Conservation (phyloP, 495 filamentous ascomycete genomes). For the Aspergillus taichungensis region DNA sequence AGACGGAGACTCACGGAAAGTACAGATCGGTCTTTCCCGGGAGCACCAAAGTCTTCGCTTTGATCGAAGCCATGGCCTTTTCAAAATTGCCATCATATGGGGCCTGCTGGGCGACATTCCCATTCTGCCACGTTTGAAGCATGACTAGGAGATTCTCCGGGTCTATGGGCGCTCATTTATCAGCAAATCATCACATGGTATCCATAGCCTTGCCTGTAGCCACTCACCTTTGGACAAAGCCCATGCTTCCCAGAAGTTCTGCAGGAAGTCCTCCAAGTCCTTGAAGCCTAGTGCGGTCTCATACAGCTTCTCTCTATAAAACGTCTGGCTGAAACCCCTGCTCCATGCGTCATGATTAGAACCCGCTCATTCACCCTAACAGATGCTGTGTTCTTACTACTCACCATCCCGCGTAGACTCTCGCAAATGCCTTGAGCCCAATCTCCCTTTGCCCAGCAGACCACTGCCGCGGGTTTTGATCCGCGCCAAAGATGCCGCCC, state of each 20-base stretch:
- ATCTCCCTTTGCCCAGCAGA: conserved; percentile 44
- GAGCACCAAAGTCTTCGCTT: conserved; percentile 56
- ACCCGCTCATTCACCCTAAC: neutral
- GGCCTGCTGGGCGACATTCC: conserved; percentile 53
- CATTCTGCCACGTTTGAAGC: conserved; percentile 68
- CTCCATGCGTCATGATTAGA: neutral
- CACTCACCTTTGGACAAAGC: conserved; percentile 49
- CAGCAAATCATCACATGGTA: neutral
- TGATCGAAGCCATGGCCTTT: conserved; percentile 56
- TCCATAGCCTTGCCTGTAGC: neutral
- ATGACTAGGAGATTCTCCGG: conserved; percentile 59
- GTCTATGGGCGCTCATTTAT: conserved; percentile 32
- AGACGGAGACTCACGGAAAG: conserved; percentile 49
- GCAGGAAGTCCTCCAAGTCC: conserved; percentile 59
- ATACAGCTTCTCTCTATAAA: conserved; percentile 59
- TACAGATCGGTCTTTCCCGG: conserved; percentile 63
- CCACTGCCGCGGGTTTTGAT: conserved; percentile 41
- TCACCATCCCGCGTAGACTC: conserved; percentile 66
- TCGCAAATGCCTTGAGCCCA: conserved; percentile 59
- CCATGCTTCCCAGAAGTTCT: conserved; percentile 65
- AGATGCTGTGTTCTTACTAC: conserved; percentile 1
- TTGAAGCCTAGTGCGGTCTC: conserved; percentile 51
- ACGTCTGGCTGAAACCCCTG: conserved; percentile 61
- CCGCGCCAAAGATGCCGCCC: conserved; percentile 23
- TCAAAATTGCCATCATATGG: conserved; percentile 58